Evolutionary conservation across 371 early-diverging fungal genomes (phyloP).

Genomic region (Actinomortierella wolfii): DNA sequence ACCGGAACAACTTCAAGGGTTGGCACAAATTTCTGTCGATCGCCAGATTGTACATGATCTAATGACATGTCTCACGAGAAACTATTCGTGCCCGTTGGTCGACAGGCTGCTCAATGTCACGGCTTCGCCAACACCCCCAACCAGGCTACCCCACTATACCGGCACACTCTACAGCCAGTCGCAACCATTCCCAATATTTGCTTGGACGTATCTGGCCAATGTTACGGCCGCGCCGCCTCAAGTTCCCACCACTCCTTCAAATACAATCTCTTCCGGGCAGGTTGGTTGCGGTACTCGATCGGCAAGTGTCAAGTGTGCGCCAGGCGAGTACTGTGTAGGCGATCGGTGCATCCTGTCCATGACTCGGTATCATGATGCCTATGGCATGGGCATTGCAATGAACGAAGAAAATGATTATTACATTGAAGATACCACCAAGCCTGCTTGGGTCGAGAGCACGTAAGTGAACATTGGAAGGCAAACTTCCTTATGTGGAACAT

Average conservation of each 20-base stretch:
- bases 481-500: conserved; percentile 1
- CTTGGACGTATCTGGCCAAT: conserved; percentile 57
- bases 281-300: conserved; percentile 17
- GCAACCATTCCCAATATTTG: conserved; percentile 44
- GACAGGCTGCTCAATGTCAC: conserved; percentile 59
- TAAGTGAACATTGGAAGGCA: conserved; percentile 45
- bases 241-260: conserved; percentile 11
- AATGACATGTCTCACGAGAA: conserved; percentile 67
- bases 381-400: conserved; percentile 71
- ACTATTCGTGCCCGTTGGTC: conserved; percentile 69
- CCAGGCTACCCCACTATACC: conserved; percentile 32
- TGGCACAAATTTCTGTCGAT: conserved; percentile 51
- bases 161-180: conserved; percentile 44
- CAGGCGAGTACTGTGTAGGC: conserved; percentile 56
- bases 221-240: conserved; percentile 50
- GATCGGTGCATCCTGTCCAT: conserved; percentile 57
- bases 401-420: conserved; percentile 53
- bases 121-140: conserved; percentile 20
- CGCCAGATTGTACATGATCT: conserved; percentile 57
- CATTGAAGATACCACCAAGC: conserved; percentile 66
- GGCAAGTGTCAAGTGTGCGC: conserved; percentile 26
- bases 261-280: conserved; percentile 9
- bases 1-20: conserved; percentile 28
- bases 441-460: conserved; percentile 76
- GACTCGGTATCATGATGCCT: conserved; percentile 73